Evolutionary conservation across 306 rosid genomes (phyloP), one percentile per base, ranked within the genome.

Genomic region (Vigna nakashimae): DNA sequence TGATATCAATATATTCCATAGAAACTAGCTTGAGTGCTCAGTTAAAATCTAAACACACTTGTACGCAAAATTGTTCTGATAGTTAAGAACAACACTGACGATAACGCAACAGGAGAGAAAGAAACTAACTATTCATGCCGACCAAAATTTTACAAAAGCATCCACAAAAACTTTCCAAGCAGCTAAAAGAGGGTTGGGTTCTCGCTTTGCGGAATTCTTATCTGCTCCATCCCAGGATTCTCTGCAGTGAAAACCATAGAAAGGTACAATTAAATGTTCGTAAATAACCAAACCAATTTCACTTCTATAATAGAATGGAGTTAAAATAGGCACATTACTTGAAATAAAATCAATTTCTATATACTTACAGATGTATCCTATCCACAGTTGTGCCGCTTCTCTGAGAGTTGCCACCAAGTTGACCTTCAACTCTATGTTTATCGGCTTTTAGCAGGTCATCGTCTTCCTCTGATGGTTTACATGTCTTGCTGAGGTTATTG

Each of bases 281-380:
- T 64, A 26, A 58, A 71, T 34, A 72, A 51, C 22, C 51, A 14
- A 48, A 73, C 36, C 18, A 71, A 76, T 50, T 56, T 66, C 14
- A 66, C 73, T 70, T 71, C 65, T 57, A 28, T 53, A 26, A 71
- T 60, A 46, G 52, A 62, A 64, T 40, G 78, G 26, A 48, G 32
- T 28, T 15, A 24, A 26, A 50, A 73, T 56, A 52, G 14, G 55
- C 68, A 68, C 58, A 12, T 5, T 11, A 55, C 42, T 69, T 32
- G 63, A 52, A 32, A 70, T 48, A 38, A 65, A 63, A 34, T 53
- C 76, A 69, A 65, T 68, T 67, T 46, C 57, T 74, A 76, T 66
- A 56, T 71, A 79, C 98, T 92, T 85, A 96, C 99, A 96, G 87
- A 70, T 91, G 90, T 59, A 91, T 91, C 92, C 99, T 87, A 73